phyloP scores from a whole-genome alignment of 2,329 filamentous ascomycete species.

The Verticillium nubilum region DNA sequence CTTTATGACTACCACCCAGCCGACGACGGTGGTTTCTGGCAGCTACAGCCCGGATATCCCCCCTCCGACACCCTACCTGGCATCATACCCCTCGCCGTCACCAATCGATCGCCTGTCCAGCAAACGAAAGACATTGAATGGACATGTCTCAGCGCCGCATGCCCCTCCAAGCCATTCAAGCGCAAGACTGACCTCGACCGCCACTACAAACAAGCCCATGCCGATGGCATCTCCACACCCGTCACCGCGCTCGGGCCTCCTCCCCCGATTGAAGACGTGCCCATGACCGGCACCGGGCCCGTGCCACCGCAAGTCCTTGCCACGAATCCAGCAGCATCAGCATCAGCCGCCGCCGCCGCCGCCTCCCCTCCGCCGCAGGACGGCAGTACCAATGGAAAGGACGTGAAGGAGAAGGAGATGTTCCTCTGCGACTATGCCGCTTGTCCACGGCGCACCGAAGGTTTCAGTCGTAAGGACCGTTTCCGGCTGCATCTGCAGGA shows the following conservation, averaged over 20 bases:
- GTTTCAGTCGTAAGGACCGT: constrained; percentile 51
- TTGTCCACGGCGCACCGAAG: constrained; percentile 37
- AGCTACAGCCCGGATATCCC: constrained; percentile 8
- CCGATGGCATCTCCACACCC: constrained; percentile 13
- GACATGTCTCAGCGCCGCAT: constrained; percentile 32
- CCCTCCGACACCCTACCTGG: constrained; percentile 7
- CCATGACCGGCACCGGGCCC: constrained; percentile 8
- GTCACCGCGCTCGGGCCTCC: not conserved
- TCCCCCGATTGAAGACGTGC: not conserved
- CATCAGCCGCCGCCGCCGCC: not conserved
- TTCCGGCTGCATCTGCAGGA: constrained; percentile 51
- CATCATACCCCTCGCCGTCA: constrained; percentile 7
- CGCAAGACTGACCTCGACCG: constrained; percentile 49
- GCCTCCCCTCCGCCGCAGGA: not conserved
- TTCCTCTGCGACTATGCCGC: constrained; percentile 43
- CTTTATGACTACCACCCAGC: constrained; percentile 12
- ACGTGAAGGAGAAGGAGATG: constrained; percentile 33
- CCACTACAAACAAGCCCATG: constrained; percentile 46
- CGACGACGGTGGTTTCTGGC: constrained; percentile 13
- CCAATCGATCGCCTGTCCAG: constrained; percentile 9
- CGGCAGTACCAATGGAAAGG: constrained; percentile 4
- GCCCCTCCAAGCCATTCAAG: constrained; percentile 40
- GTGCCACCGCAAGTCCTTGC: not conserved
- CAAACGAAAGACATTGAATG: constrained; percentile 9
- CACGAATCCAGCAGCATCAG: not conserved